Evolutionary conservation across 78 protist species (phyloP).

Genomic region (Dictyostelium firmibasis): DNA sequence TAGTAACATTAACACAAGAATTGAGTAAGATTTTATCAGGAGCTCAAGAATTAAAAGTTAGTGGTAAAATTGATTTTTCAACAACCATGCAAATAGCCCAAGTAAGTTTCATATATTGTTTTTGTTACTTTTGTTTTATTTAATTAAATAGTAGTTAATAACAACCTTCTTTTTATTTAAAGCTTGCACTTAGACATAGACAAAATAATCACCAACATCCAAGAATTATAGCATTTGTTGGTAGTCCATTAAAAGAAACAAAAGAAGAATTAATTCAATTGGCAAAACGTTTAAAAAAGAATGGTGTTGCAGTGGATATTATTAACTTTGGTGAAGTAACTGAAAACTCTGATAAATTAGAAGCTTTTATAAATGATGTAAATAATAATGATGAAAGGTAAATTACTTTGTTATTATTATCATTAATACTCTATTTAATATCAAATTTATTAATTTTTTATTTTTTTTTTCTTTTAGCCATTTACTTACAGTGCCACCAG

Average conservation of each 20-base stretch:
- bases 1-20: conserved; percentile 88
- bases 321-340: conserved; percentile 93
- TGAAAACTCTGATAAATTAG: conserved; percentile 89
- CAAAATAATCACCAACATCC: conserved; percentile 93
- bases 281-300: conserved; percentile 94
- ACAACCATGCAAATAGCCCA: conserved; percentile 79
- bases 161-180: background rate
- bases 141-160: background rate
- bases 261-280: conserved; percentile 77
- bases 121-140: background rate
- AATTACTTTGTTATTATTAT: background rate
- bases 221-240: conserved; percentile 94
- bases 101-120: background rate
- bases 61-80: conserved; percentile 49
- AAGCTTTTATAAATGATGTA: conserved; percentile 90
- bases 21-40: conserved; percentile 60
- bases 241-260: conserved; percentile 87
- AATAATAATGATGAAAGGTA: conserved; percentile 90
- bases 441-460: background rate
- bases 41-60: conserved; percentile 12
- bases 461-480: conserved; percentile 45
- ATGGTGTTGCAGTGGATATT: conserved; percentile 93
- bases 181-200: conserved; percentile 93
- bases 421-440: background rate
- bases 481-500: conserved; percentile 92